Base-by-base conservation (phyloP, 768 basidiomycete species). In the Infundibulicybe gibba region DNA sequence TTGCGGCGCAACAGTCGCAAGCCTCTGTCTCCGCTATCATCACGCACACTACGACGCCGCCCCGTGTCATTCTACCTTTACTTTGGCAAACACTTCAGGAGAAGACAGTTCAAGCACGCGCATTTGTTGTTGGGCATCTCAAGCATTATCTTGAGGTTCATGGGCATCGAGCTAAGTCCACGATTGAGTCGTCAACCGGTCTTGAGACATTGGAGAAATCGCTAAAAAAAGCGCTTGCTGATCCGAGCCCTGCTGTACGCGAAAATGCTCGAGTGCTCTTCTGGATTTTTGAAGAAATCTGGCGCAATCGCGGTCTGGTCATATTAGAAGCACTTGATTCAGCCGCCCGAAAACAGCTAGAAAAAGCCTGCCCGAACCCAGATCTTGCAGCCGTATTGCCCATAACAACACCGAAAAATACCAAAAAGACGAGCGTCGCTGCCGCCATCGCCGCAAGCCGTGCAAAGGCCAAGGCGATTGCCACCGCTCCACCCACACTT, bases 361-460 rank as follows among this genome's bases (percentile, higher is more conserved):
- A 97, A 60, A 94, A 87, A 66, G 81, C 70, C 2, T 90, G 91
- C 54, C 90, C 92, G 1, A 71, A 79, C 55, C 78, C 79, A 4
- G 68, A 71, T 34, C 54, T 72, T 15, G 67, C 66, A 19, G 58
- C 69, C 19, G 59, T 57, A 32, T 55, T 72, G 19, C 67, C 75
- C 25, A 73, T 77, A 2, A 63, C 72, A 2, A 78, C 79, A 6
- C 80, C 85, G 13, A 79, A 79, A 43, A 66, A 62, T 44, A 63
- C 64, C 44, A 93, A 92, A 69, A 93, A 93, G 64, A 80, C 80
- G 39, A 90, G 89, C 48, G 72, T 94, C 46, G 85, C 89, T 34
- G 89, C 92, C 8, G 82, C 90, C 17, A 89, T 94, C 56, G 93
- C 93, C 34, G 91, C 93, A 16, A 94, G 88, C 60, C 79, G 92